Conservation (phyloP, 495 filamentous ascomycete species). For the Xylaria telfairii region DNA sequence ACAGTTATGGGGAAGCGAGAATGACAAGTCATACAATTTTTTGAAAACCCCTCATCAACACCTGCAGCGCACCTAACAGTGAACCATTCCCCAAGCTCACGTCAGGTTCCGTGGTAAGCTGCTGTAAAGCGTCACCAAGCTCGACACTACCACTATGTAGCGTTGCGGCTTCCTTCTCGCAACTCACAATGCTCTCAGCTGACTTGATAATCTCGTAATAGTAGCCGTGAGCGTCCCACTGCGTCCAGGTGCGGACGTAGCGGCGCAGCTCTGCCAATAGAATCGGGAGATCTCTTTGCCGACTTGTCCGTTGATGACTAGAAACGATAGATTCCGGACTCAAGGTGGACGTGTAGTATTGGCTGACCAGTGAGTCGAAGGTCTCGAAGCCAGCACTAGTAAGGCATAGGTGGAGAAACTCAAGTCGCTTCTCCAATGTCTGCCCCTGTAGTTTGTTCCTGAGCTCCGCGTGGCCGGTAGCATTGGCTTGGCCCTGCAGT, state of each 20-base stretch:
- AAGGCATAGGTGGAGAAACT: constrained; percentile 10
- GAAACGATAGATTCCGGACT: constrained; percentile 8
- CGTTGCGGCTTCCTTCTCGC: not conserved
- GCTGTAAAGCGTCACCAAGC: not conserved
- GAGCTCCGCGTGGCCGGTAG: constrained; percentile 2
- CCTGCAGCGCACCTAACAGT: not conserved
- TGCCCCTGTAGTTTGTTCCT: constrained; percentile 5
- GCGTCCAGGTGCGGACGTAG: constrained; percentile 3
- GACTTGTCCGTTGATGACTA: constrained; percentile 9
- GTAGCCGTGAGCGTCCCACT: constrained; percentile 14
- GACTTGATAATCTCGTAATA: constrained; percentile 6
- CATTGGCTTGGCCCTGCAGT: not conserved
- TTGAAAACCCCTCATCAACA: constrained; percentile 10
- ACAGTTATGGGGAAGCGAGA: not conserved
- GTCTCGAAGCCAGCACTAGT: constrained; percentile 4
- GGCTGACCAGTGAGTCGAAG: constrained; percentile 4
- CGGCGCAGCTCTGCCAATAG: not conserved
- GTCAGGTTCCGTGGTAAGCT: constrained; percentile 1
- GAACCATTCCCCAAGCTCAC: not conserved
- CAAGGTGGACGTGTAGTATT: constrained; percentile 10
- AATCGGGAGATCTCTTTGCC: not conserved
- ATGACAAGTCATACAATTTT: constrained; percentile 5
- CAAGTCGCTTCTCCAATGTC: constrained; percentile 7
- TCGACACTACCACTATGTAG: not conserved
- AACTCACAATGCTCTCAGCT: not conserved